phyloP scores from a whole-genome alignment of 2,329 filamentous ascomycete species.

The Xylariaceae sp. region DNA sequence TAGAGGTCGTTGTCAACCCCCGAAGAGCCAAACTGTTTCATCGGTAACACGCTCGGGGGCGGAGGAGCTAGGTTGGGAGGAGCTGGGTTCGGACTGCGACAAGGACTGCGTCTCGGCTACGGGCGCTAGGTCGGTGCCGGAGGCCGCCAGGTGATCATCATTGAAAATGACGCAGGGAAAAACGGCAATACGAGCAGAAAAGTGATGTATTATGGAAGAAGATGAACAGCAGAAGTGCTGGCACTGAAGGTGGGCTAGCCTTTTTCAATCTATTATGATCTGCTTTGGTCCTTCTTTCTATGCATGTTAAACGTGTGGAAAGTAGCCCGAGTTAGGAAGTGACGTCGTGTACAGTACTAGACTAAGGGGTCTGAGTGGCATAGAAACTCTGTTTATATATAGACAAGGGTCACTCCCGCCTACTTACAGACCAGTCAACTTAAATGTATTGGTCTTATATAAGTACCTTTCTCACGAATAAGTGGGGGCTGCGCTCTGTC shows the following conservation, averaged over 20 bases:
- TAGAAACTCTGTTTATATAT: too few species aligned
- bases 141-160: constrained; percentile 1
- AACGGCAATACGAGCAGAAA: too few species aligned
- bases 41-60: neutral
- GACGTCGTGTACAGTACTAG: constrained; percentile 1
- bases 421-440: too few species aligned
- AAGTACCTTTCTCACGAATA: too few species aligned
- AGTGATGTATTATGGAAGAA: too few species aligned
- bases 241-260: too few species aligned
- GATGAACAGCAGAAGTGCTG: too few species aligned
- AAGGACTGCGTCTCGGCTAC: constrained; percentile 1
- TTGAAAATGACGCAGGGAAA: neutral
- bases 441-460: too few species aligned
- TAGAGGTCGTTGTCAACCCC: constrained; percentile 3
- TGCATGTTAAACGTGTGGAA: constrained; percentile 1
- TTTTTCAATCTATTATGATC: constrained; percentile 3
- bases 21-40: neutral
- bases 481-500: constrained; percentile 1
- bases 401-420: too few species aligned
- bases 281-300: constrained; percentile 1
- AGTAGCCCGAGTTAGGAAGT: neutral
- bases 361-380: neutral
- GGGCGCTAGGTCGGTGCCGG: constrained; percentile 1
- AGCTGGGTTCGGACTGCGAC: neutral
- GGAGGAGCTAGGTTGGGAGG: neutral